Conservation (phyloP, 1,284 basidiomycete genomes). For the Tilletiopsis washingtonensis region DNA sequence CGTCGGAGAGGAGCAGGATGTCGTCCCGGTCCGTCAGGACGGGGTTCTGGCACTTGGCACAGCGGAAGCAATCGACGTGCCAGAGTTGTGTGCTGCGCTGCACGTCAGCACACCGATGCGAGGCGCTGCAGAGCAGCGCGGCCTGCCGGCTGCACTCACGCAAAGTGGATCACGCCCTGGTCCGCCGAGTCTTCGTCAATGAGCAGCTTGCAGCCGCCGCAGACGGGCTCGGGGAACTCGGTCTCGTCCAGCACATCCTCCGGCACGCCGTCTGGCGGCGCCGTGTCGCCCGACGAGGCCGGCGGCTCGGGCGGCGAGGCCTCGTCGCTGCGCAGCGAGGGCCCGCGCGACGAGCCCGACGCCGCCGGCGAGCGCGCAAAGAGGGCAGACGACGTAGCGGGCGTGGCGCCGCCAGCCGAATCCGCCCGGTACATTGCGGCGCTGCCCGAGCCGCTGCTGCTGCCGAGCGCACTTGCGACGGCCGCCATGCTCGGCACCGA, state of each 20-base stretch:
- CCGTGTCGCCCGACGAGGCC: no score
- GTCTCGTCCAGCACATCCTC: neutral
- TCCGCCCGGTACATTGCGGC: no score
- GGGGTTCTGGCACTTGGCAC: conserved; percentile 50
- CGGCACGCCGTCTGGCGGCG: neutral
- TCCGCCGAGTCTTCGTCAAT: conserved; percentile 38
- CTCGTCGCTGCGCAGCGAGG: no score
- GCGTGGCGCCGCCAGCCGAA: no score
- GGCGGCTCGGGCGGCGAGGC: no score
- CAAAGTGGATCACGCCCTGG: conserved; percentile 36
- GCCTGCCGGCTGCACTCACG: conserved; percentile 7
- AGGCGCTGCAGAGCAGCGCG: neutral
- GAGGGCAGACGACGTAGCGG: no score
- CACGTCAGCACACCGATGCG: neutral
- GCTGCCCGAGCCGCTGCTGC: no score
- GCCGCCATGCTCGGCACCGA: no score
- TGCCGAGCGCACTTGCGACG: no score
- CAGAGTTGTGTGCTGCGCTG: conserved; percentile 24
- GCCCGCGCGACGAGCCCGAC: no score
- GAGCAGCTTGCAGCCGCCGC: conserved; percentile 30
- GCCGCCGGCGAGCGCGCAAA: no score
- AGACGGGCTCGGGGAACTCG: conserved; percentile 32
- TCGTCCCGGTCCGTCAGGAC: conserved; percentile 74
- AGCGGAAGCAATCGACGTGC: conserved; percentile 36
- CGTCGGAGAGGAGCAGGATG: conserved; percentile 86